These are phyloP conservation scores for Candida tammaniensis DNA, from an alignment of 805 yeast species.

Conservation along the genomic window DNA sequence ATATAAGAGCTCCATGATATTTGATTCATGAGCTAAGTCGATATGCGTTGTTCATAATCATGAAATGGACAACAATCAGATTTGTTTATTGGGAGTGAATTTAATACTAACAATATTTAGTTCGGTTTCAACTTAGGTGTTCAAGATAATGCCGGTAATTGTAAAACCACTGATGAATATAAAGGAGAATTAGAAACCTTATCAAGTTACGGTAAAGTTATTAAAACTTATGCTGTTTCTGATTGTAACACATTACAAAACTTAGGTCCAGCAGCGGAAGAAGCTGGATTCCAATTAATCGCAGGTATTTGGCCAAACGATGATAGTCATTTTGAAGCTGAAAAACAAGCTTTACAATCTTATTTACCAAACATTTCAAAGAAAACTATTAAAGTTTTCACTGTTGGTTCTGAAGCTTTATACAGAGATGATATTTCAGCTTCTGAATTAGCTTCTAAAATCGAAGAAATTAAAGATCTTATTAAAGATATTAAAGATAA, in stretches of 20 bases:
- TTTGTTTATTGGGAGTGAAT: too few relatives aligned
- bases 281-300: slow-evolving; percentile 70
- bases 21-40: too few relatives aligned
- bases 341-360: slow-evolving; percentile 63
- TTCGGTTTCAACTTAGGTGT: slow-evolving; percentile 89
- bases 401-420: slow-evolving; percentile 94
- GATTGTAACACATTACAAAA: slow-evolving; percentile 86
- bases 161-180: slow-evolving; percentile 74
- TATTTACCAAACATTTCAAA: slow-evolving; percentile 74
- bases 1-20: too few relatives aligned
- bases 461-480: slow-evolving; percentile 58
- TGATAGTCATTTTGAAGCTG: slow-evolving; percentile 70
- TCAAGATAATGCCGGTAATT: slow-evolving; percentile 66
- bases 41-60: too few relatives aligned
- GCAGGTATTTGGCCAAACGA: slow-evolving; percentile 95
- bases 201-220: slow-evolving; percentile 55
- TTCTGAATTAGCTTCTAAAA: slow-evolving; percentile 63
- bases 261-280: slow-evolving; percentile 84
- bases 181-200: slow-evolving; percentile 62
- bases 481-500: slow-evolving; percentile 66
- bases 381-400: slow-evolving; percentile 67
- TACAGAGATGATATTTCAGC: slow-evolving; percentile 89
- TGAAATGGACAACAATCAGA: too few relatives aligned
- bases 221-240: slow-evolving; percentile 89
- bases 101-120: slow-evolving; percentile 17